These are phyloP conservation scores for Cercospora sp. DNA, from an alignment of 2,329 filamentous ascomycete genomes.

Conservation along the genomic window DNA sequence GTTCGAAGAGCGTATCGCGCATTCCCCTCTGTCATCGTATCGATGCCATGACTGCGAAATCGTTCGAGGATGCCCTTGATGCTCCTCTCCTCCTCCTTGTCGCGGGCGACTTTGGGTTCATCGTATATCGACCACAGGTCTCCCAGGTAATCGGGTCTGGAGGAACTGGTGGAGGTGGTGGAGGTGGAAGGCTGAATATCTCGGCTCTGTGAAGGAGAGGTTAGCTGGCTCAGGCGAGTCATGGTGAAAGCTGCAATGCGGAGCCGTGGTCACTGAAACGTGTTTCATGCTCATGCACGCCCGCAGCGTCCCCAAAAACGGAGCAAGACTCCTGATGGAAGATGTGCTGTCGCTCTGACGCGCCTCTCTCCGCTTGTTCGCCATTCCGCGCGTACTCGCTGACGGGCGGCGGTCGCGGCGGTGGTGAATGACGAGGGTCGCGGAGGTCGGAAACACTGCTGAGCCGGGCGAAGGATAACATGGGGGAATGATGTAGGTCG, in stretches of 20 bases:
- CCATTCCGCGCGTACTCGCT: neutral
- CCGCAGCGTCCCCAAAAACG: neutral
- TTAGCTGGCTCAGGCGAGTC: slow-evolving; percentile 16
- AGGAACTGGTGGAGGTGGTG: slow-evolving; percentile 6
- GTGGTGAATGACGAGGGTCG: slow-evolving; percentile 12
- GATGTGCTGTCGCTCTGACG: neutral
- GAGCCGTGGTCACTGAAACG: slow-evolving; percentile 11
- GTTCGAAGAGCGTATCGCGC: slow-evolving; percentile 62
- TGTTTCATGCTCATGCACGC: slow-evolving; percentile 5
- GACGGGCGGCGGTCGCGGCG: neutral
- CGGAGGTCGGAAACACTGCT: slow-evolving; percentile 9
- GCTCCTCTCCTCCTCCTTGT: slow-evolving; percentile 59
- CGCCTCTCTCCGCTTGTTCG: neutral
- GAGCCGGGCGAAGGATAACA: neutral
- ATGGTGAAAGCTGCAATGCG: slow-evolving; percentile 5
- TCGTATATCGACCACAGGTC: slow-evolving; percentile 64
- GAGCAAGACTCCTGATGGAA: slow-evolving; percentile 5
- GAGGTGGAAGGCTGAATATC: slow-evolving; percentile 10
- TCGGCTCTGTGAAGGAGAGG: slow-evolving; percentile 19
- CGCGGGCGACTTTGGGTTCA: slow-evolving; percentile 53
- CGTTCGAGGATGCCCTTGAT: slow-evolving; percentile 56
- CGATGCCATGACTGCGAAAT: slow-evolving; percentile 56
- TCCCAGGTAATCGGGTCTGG: slow-evolving; percentile 61
- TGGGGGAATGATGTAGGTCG: neutral
- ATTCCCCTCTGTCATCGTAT: slow-evolving; percentile 62